Conservation (phyloP, 2,329 filamentous ascomycete species). For the Pseudogymnoascus sp. region DNA sequence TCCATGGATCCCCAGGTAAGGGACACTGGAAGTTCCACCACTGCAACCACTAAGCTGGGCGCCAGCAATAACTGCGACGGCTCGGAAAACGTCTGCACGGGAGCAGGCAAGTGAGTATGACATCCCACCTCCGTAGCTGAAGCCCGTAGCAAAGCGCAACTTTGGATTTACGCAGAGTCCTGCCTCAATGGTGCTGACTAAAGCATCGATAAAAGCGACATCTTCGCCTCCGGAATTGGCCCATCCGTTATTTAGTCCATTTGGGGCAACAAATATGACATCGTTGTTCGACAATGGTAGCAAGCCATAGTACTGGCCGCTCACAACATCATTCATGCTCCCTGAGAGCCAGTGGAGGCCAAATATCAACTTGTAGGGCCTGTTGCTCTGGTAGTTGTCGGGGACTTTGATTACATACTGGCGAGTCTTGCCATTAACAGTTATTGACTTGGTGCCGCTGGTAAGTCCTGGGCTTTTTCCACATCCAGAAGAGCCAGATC, state of each 20-base stretch:
- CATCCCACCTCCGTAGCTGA: slow-evolving; percentile 31
- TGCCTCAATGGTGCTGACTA: slow-evolving; percentile 25
- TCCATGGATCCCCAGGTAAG: slow-evolving; percentile 30
- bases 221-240: slow-evolving; percentile 29
- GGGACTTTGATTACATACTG: slow-evolving; percentile 34
- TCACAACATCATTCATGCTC: slow-evolving; percentile 31
- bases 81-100: slow-evolving; percentile 26
- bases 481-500: slow-evolving; percentile 25
- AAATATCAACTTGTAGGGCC: slow-evolving; percentile 35
- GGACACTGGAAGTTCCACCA: slow-evolving; percentile 27
- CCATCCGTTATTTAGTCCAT: slow-evolving; percentile 29
- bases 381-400: slow-evolving; percentile 32
- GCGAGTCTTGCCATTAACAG: slow-evolving; percentile 31
- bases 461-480: slow-evolving; percentile 26
- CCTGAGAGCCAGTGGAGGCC: slow-evolving; percentile 35
- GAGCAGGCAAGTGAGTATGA: slow-evolving; percentile 29
- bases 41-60: slow-evolving; percentile 23
- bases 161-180: slow-evolving; percentile 29
- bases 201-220: slow-evolving; percentile 27
- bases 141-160: slow-evolving; percentile 29
- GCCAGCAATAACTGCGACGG: slow-evolving; percentile 27
- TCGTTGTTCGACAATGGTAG: slow-evolving; percentile 23
- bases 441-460: slow-evolving; percentile 28
- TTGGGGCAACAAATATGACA: slow-evolving; percentile 30
- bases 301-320: slow-evolving; percentile 29